A percentile compares a stretch with the other conserved stretches of the same genome.
These are phyloP conservation scores for Penstemon newberryi DNA, from an alignment of 257 asterid species.

Conservation along the genomic window DNA sequence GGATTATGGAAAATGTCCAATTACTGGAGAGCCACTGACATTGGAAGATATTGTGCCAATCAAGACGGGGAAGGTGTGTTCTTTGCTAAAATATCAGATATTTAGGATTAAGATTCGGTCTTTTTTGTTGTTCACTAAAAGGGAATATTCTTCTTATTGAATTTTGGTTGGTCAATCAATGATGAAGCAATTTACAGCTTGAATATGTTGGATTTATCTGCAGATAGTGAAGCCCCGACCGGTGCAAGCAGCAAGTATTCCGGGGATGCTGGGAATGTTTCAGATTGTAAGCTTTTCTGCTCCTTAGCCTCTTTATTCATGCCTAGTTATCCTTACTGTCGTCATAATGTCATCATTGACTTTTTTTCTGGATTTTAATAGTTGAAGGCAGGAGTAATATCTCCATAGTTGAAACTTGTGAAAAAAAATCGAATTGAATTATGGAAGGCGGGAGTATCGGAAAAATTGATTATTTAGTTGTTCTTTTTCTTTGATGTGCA, in stretches of 20 bases:
- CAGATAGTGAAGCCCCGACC: conserved; percentile 96
- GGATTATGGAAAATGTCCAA: conserved; percentile 96
- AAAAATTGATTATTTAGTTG: too few relatives aligned
- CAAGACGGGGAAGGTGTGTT: conserved; percentile 78
- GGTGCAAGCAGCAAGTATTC: conserved; percentile 97
- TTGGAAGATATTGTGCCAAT: conserved; percentile 81
- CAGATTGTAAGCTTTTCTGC: conserved; percentile 65
- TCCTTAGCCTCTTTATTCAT: conserved; percentile 9
- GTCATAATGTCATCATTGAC: not conserved
- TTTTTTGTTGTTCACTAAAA: not conserved
- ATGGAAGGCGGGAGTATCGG: not conserved
- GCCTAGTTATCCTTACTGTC: conserved; percentile 9
- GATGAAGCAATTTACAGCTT: conserved; percentile 26
- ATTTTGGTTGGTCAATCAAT: not conserved
- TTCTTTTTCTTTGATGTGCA: too few relatives aligned
- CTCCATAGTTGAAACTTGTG: not conserved
- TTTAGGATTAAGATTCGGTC: not conserved
- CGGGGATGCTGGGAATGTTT: conserved; percentile 99
- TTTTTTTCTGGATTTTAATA: conserved; percentile 1
- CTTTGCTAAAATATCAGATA: not conserved
- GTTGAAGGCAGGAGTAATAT: not conserved
- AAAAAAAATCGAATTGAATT: not conserved
- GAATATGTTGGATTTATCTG: conserved; percentile 27
- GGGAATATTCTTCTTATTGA: not conserved
- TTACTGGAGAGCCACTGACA: conserved; percentile 86